These are phyloP conservation scores for Metarhizium guizhouense DNA, from an alignment of 2,329 filamentous ascomycete species.

Conservation along the genomic window DNA sequence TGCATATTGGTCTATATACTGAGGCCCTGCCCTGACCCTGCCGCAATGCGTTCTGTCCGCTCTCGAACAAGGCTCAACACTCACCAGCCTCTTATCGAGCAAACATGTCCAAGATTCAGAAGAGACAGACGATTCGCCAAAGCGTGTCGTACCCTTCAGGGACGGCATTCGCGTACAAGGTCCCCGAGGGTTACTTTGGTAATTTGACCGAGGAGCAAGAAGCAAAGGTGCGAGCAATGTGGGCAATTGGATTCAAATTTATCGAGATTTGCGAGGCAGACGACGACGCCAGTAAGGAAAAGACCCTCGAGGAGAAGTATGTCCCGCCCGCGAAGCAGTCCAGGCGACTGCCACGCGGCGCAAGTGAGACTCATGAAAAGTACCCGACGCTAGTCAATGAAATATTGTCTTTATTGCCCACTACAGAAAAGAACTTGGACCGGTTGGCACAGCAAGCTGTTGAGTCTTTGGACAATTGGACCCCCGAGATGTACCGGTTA, in stretches of 20 bases:
- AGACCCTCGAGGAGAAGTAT: slow-evolving; percentile 22
- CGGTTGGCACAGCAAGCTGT: slow-evolving; percentile 74
- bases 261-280: slow-evolving; percentile 45
- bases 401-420: slow-evolving; percentile 26
- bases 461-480: slow-evolving; percentile 61
- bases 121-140: not conserved
- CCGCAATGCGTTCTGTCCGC: not conserved
- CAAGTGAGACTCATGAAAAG: slow-evolving; percentile 49
- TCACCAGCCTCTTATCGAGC: not conserved
- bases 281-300: slow-evolving; percentile 14
- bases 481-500: slow-evolving; percentile 63
- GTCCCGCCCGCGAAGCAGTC: slow-evolving; percentile 19
- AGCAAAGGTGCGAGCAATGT: slow-evolving; percentile 72
- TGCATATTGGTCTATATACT: not conserved
- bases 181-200: slow-evolving; percentile 28
- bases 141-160: not conserved
- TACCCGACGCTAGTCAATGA: slow-evolving; percentile 20
- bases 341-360: slow-evolving; percentile 52
- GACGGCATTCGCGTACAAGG: slow-evolving; percentile 1
- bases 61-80: not conserved
- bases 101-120: slow-evolving; percentile 4
- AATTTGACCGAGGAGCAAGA: slow-evolving; percentile 77
- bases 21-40: not conserved
- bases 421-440: slow-evolving; percentile 70
- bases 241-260: slow-evolving; percentile 62